Percentiles rank a stretch among this genome's conserved stretches.
These are phyloP conservation scores for Collybia sp. DNA, from an alignment of 768 basidiomycete species.

Conservation along the genomic window DNA sequence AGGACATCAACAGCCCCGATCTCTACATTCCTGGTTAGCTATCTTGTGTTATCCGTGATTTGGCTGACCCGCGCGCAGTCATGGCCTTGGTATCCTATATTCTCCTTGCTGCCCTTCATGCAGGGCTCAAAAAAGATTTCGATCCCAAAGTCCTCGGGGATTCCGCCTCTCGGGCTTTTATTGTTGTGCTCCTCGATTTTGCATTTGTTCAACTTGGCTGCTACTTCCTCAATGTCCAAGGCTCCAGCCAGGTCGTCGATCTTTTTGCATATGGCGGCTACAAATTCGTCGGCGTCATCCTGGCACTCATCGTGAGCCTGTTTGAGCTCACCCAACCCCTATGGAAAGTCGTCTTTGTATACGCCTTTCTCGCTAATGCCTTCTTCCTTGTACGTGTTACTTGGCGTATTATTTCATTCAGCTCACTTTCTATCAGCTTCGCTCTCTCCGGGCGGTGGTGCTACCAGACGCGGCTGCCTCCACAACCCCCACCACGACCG, in stretches of 20 bases:
- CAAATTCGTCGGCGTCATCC: constrained; percentile 94
- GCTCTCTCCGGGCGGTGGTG: constrained; percentile 80
- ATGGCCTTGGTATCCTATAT: constrained; percentile 98
- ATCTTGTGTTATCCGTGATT: background rate
- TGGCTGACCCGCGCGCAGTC: constrained; percentile 33
- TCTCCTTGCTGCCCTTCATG: constrained; percentile 79
- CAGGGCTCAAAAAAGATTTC: constrained; percentile 80
- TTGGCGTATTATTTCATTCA: background rate
- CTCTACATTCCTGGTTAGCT: constrained; percentile 87
- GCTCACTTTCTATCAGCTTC: constrained; percentile 52
- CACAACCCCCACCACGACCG: constrained; percentile 48
- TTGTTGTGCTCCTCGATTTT: constrained; percentile 86
- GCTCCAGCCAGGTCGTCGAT: constrained; percentile 67
- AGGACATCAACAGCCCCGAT: constrained; percentile 95
- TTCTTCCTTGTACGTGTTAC: constrained; percentile 78
- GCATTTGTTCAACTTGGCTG: constrained; percentile 86
- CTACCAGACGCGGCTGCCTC: constrained; percentile 48
- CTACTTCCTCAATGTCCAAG: constrained; percentile 87
- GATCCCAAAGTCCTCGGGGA: constrained; percentile 86
- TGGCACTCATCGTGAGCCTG: constrained; percentile 70
- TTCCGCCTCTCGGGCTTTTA: constrained; percentile 78
- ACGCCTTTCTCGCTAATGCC: constrained; percentile 83
- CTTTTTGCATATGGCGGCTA: constrained; percentile 92
- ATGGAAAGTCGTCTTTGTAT: constrained; percentile 71
- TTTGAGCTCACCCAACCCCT: constrained; percentile 57